Base-by-base conservation (phyloP, 2,329 filamentous ascomycete species). In the Phyllosticta citrichinensis region DNA sequence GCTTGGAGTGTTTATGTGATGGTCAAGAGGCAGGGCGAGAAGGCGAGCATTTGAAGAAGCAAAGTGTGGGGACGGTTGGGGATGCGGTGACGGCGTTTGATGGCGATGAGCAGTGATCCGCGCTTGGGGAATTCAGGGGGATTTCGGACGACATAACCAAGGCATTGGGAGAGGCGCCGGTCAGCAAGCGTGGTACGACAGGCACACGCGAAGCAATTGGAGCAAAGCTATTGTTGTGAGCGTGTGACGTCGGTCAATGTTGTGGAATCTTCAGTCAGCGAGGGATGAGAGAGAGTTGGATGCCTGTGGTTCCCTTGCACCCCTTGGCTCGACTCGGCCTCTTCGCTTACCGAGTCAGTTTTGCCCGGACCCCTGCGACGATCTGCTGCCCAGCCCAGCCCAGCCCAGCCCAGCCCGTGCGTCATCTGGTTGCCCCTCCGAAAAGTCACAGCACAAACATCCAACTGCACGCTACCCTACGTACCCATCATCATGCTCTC, bases 401-500 rank as follows among this genome's bases (percentile, higher is more conserved):
- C 25, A 9, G 25, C 25, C 25, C 25, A 9, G 25, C 25, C 25
- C 25, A 9, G 25, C 25, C 25, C 25, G 25, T 27, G 27, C 40
- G 17, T 5, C 33, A 12, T 40, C 33, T 40, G 27, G 27, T 30
- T 30, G 27, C 27, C 27, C 33, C 33, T 40, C 33, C 33, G 33
- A 40, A 40, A 40, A 40, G 33, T 14, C 33, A 40, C 33, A 17
- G 40, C 17, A n/a, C 17, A 17, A 47, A 47, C 40, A 47, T 47
- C 40, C n/a, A n/a, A 4, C 6, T 47, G 17, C 40, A 47, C 40
- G n/a, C 8, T 47, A 47, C 27, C 5, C 22, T 2, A 22, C 22
- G 3, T 3, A 22, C 22, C 2, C 22, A 33, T 12, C 25, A 58
- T 22, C 19, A 69, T 70, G 68, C 64, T 68, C 30, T 68, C 67